Percentiles rank a stretch among this genome's conserved stretches.
Evolutionary conservation across 768 basidiomycete species (phyloP).

Genomic region (Trametes villosa): DNA sequence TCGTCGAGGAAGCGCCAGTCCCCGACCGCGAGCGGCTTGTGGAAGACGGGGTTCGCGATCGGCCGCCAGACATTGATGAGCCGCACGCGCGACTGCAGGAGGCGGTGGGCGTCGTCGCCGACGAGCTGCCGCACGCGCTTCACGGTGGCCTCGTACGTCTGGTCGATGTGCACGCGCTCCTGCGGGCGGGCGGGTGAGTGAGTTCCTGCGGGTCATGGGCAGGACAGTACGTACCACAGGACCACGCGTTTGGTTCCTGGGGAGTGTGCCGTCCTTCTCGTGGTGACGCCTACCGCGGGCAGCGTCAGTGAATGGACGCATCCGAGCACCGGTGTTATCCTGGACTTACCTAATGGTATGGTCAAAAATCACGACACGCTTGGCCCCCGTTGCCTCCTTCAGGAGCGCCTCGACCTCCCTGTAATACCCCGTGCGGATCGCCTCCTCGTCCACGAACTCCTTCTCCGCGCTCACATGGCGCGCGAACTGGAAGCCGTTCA

Average conservation of each 20-base stretch:
- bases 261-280: constrained; percentile 15
- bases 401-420: constrained; percentile 46
- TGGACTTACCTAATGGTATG: constrained; percentile 45
- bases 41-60: constrained; percentile 43
- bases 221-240: constrained; percentile 38
- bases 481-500: constrained; percentile 49
- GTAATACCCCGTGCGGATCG: constrained; percentile 45
- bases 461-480: constrained; percentile 41
- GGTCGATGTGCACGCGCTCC: constrained; percentile 51
- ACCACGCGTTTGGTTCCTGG: constrained; percentile 23
- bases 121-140: constrained; percentile 44
- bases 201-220: not conserved
- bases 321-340: not conserved
- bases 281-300: constrained; percentile 18
- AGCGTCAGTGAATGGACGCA: not conserved
- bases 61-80: constrained; percentile 56
- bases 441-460: constrained; percentile 45
- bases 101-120: constrained; percentile 45
- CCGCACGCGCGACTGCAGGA: constrained; percentile 45
- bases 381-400: constrained; percentile 44
- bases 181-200: constrained; percentile 13
- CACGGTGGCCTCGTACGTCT: constrained; percentile 43
- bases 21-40: constrained; percentile 46
- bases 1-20: constrained; percentile 46
- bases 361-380: constrained; percentile 48